phyloP scores from a whole-genome alignment of 805 yeast genomes.

The Candida boidinii region DNA sequence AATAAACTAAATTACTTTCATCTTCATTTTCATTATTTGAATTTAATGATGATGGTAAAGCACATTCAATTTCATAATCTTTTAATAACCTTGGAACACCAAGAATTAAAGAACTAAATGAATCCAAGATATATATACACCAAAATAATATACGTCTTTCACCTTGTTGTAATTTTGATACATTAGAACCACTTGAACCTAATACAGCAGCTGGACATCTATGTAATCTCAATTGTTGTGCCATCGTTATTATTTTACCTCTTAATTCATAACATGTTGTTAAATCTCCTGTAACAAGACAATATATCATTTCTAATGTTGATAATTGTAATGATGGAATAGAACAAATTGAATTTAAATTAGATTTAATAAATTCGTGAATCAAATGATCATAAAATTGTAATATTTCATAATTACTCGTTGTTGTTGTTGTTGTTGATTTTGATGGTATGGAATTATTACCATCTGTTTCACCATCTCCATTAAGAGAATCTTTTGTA shows the following conservation, averaged over 20 bases:
- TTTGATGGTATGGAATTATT: constrained; percentile 5
- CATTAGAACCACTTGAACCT: constrained; percentile 54
- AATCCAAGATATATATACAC: constrained; percentile 73
- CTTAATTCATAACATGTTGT: constrained; percentile 68
- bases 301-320: constrained; percentile 60
- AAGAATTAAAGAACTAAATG: constrained; percentile 61
- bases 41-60: constrained; percentile 46
- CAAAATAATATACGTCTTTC: constrained; percentile 78
- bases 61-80: constrained; percentile 81
- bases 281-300: constrained; percentile 65
- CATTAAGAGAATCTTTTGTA: neutral
- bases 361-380: constrained; percentile 54
- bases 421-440: no score
- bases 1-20: constrained; percentile 47
- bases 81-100: constrained; percentile 79
- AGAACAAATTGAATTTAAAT: constrained; percentile 51
- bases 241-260: constrained; percentile 71
- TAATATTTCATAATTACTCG: constrained; percentile 22
- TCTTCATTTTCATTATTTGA: constrained; percentile 27
- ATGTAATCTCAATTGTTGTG: constrained; percentile 77
- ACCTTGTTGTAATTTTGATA: constrained; percentile 66
- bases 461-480: constrained; percentile 2
- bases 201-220: constrained; percentile 81
- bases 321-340: constrained; percentile 64
- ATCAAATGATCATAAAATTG: constrained; percentile 53